Evolutionary conservation across 768 basidiomycete species (phyloP).

Genomic region (Exidia glandulosa): DNA sequence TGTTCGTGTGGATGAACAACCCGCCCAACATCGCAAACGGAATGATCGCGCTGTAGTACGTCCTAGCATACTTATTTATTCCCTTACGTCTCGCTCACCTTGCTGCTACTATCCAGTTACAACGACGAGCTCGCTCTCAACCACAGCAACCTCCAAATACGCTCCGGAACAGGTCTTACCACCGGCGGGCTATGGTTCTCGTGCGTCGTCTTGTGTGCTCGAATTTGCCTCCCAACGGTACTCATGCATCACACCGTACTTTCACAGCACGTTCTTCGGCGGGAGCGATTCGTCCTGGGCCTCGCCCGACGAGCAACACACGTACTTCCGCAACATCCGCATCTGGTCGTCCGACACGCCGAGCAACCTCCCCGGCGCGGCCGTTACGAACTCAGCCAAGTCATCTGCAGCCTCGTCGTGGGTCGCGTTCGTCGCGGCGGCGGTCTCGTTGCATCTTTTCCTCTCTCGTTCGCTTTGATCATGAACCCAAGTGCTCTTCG

Average conservation of each 20-base stretch:
- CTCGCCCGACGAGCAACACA: constrained; percentile 51
- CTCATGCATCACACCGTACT: constrained; percentile 1
- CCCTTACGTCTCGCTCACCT: not conserved
- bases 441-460: not conserved
- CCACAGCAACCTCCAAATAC: constrained; percentile 53
- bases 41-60: constrained; percentile 57
- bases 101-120: constrained; percentile 30
- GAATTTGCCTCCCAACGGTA: not conserved
- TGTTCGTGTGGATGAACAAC: constrained; percentile 69
- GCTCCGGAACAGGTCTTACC: constrained; percentile 38
- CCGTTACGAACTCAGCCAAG: not conserved
- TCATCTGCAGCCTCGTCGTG: too few relatives aligned
- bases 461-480: too few relatives aligned
- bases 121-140: constrained; percentile 55
- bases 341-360: constrained; percentile 46
- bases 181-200: constrained; percentile 73
- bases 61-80: constrained; percentile 5
- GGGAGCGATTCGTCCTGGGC: constrained; percentile 66
- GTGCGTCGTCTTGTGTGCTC: constrained; percentile 26
- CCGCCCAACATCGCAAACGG: constrained; percentile 64
- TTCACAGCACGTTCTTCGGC: constrained; percentile 67
- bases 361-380: not conserved
- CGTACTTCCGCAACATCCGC: constrained; percentile 67
- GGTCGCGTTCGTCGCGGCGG: too few relatives aligned
- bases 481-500: too few relatives aligned